Conservation (phyloP, 805 yeast species). For the Groenewaldozyma salmanticensis region DNA sequence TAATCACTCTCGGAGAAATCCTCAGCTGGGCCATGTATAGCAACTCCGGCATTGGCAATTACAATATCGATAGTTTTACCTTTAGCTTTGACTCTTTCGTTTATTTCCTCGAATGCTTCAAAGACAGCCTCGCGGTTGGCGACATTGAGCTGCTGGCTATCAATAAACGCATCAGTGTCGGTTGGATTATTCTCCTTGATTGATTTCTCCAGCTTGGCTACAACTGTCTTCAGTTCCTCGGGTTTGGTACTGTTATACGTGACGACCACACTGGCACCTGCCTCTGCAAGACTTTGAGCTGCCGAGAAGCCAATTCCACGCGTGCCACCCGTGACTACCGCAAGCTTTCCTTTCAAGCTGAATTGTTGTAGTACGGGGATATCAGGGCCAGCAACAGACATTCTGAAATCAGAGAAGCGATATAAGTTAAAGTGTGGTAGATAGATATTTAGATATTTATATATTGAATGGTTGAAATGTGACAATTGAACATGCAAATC, state of each 20-base stretch:
- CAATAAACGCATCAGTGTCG: neutral
- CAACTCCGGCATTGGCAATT: slow-evolving; percentile 53
- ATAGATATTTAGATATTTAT: neutral
- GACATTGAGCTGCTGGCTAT: neutral
- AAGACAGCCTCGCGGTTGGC: neutral
- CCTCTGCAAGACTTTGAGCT: slow-evolving; percentile 43
- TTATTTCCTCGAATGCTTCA: neutral
- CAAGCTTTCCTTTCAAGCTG: slow-evolving; percentile 34
- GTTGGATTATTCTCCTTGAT: slow-evolving; percentile 2
- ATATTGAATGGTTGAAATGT: neutral
- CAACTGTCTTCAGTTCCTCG: slow-evolving; percentile 7
- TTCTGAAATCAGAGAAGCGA: too few relatives aligned
- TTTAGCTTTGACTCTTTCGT: neutral
- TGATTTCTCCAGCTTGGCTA: slow-evolving; percentile 7
- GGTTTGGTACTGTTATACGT: slow-evolving; percentile 31
- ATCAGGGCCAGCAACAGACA: too few relatives aligned
- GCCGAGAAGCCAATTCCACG: slow-evolving; percentile 49
- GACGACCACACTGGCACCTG: slow-evolving; percentile 36
- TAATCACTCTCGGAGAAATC: slow-evolving; percentile 50
- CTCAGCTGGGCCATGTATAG: slow-evolving; percentile 53
- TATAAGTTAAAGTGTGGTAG: neutral
- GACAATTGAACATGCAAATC: neutral
- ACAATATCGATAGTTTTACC: slow-evolving; percentile 36
- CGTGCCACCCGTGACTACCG: slow-evolving; percentile 45
- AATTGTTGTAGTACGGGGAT: slow-evolving; percentile 17